Base-by-base conservation (phyloP, 1,139 yeast genomes). In the Blastobotrys malaysiensis region DNA sequence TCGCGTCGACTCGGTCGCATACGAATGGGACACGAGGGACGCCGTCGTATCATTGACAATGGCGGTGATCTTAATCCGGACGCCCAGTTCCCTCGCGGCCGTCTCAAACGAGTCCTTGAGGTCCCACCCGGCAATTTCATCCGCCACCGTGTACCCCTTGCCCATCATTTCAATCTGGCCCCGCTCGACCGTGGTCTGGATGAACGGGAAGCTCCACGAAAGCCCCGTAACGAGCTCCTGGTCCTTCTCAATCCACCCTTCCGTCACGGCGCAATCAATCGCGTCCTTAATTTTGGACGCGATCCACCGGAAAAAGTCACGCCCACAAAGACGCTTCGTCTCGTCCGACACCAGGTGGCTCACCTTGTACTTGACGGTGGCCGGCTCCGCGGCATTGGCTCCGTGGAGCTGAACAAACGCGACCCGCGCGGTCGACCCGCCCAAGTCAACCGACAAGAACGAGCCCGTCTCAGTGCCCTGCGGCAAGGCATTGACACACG, bases 11-110 rank as follows among this genome's bases (percentile, higher is more conserved):
- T 86, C 78, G 20, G 74, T 65, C 3, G 82, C 73, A 69, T 88
- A 88, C 19, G 95, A 86, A 64, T 89, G 81, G 5, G 95, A 82
- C 57, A 90, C 75, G 59, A 89, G 76, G 6, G 96, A 86, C 26
- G 97, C 96, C 16, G 86, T 91, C 1, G 96, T 87, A 67, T 90
- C 97, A 66, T 90, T 90, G 43, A 95, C 91, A 58, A 90, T 77
- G 0, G 97, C 97, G 20, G 82, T 86, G 45, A 88, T 84, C 43
- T 74, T 70, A 43, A 88, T 88, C 52, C 72, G 72, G 9, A 69
- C 66, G 55, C 84, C 83, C 51, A 86, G 65, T 57, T 84, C 82
- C 3, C 70, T 68, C 46, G 81, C 67, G 47, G 78, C 77, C 67
- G 82, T 87, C 59, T 86, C 80, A 54, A 86, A 73, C 47, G 78